Base-by-base conservation (phyloP, 345 rosid species). In the Salix purpurea region DNA sequence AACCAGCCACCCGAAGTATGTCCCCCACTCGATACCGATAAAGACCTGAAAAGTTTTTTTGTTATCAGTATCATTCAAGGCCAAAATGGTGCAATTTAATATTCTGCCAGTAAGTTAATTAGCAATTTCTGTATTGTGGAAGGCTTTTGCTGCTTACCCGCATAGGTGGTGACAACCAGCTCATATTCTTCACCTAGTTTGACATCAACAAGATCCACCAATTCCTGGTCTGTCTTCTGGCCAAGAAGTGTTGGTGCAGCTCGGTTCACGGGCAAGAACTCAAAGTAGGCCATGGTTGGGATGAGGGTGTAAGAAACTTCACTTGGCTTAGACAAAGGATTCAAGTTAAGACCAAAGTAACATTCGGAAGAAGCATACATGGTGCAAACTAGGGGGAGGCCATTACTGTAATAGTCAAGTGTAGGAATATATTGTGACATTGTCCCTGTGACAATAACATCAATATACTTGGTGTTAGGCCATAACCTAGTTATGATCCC, bases 231-330 rank as follows among this genome's bases (percentile, higher is more conserved):
- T 24, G 52, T 71, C 54, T 74, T 74, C 37, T 74, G 60, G 26
- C 46, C 28, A 28, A 65, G 9, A 21, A 58, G 72, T 54, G n/a
- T 68, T 2, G 84, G 69, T 42, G 73, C 61, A 21, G 30, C 30
- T 34, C 71, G 30, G 23, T 71, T 37, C 26, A 75, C 65, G 1
- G 76, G 79, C 23, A 82, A 54, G 74, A 82, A 78, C 72, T 82
- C 84, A 39, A 81, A 81, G 58, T 82, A 82, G 14, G 79, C 76
- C 78, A 68, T 70, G 54, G 77, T 82, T n/a, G 84, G 84, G 19
- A 82, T 21, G 30, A 77, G 66, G 10, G 84, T 78, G 76, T 78
- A 82, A 4, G 58, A 70, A 5, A 82, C 81, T 61, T 82, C 81
- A n/a, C 68, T 28, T 32, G 73, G 81, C 39, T 72, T 76, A 24